Base-by-base conservation (phyloP, 371 early-diverging fungal genomes). In the Rhizomucor pusillus region DNA sequence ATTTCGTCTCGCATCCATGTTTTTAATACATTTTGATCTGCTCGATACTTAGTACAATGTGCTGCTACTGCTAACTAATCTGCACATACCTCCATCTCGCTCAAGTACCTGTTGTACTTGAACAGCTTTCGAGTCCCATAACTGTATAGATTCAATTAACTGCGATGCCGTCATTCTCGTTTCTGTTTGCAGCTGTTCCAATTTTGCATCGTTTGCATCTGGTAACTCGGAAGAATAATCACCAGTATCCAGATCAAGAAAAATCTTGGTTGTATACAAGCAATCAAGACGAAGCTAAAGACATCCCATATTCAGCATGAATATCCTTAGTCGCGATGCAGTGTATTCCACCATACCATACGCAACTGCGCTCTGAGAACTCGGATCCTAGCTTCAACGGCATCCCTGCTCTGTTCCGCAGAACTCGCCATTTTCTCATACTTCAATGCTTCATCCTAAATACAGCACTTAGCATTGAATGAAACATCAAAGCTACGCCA, bases 1-100 rank as follows among this genome's bases (percentile, higher is more conserved):
- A 66, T 59, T 20, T 75, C 75, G 2, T 51, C 35, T 12, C 67
- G 59, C 14, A 69, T 56, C 67, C 69, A 75, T 14, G 60, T 57
- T 0, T 57, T 48, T 12, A 68, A 23, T 16, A 40, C 50, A 9
- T 10, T 19, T 4, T 20, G 37, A 39, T 37, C 50, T 50, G 19
- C 13, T 39, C 12, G 20, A 9, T 50, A 12, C 18, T 39, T n/a
- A 29, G 20, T 7, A 29, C 36, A 36, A 5, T 3, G 10, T 19
- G 12, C 3, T 2, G 19, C 11, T 19, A n/a, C 1, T 50, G 16
- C 41, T 41, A 3, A 41, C 11, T 14, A 3, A 3, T 41, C 34
- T 35, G 25, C 7, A n/a, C 40, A 36, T 45, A 57, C 57, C 57
- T 47, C 43, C 20, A 9, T 34, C 43, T 37, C 50, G 43, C 33